Evolutionary conservation across 495 filamentous ascomycete species (phyloP), one percentile per base, ranked within the genome.

Genomic region (Choiromyces venosus): DNA sequence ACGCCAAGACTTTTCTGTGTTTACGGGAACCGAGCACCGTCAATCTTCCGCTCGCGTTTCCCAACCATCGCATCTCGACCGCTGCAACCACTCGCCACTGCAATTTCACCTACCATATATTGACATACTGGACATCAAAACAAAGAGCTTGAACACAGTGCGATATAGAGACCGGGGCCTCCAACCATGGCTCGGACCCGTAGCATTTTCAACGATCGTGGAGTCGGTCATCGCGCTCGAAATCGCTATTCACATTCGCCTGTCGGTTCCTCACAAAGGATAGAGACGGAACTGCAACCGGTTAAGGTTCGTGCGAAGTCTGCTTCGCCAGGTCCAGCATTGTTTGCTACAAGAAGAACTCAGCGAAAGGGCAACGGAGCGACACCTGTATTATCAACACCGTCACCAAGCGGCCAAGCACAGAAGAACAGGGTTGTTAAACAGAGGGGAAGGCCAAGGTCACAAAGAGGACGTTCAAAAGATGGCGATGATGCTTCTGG

Each of bases 111-210:
- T 56, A 73, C 64, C 42, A 14, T 67, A 44, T 68, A 36, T 52
- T 33, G 67, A 25, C 38, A 37, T 36, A 70, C 25, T 35, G 40
- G 61, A 25, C 75, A n/a, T 40, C n/a, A 52, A 39, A 19, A 36
- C 71, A 68, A 25, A 25, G 39, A 5, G 40, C 65, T 18, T 21
- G n/a, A 39, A n/a, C 70, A 36, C 19, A 25, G 36, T 2, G 6
- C 10, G 35, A 25, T 12, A 14, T 33, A 14, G 36, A 8, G 18
- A 40, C 44, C 16, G 14, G 16, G 37, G 37, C 66, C 36, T 65
- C 12, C 35, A 39, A 39, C 44, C 6, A 75, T 73, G 69, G 69
- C 74, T 52, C 69, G 74, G 46, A 61, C 56, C 19, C 75, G 74
- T n/a, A 72, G 68, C 25, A 19, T 69, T 65, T 73, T 65, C 33